These are phyloP conservation scores for Exutisphaerella laricina DNA, from an alignment of 2,329 filamentous ascomycete genomes.

Conservation along the genomic window DNA sequence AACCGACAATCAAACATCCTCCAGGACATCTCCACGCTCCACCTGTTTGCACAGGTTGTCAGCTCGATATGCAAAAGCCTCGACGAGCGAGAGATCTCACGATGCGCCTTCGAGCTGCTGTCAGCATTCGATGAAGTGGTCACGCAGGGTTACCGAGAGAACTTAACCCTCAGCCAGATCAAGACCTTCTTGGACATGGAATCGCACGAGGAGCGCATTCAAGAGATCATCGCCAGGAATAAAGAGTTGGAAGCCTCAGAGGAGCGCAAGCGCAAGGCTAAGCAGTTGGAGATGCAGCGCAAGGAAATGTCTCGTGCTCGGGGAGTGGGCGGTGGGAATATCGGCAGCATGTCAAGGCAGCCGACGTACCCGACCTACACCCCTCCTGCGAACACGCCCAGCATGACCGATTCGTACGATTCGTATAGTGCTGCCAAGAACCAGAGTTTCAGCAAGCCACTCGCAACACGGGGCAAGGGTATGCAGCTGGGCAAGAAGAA, in stretches of 20 bases:
- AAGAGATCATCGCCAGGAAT: constrained; percentile 94
- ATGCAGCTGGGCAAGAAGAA: constrained; percentile 99
- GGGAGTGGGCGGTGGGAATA: constrained; percentile 38
- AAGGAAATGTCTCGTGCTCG: constrained; percentile 84
- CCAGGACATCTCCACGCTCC: constrained; percentile 97
- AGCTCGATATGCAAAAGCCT: constrained; percentile 92
- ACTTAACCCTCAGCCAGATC: constrained; percentile 92
- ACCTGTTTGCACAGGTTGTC: constrained; percentile 96
- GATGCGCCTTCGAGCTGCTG: constrained; percentile 92
- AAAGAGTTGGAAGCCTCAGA: constrained; percentile 98
- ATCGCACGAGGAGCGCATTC: constrained; percentile 96
- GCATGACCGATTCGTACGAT: constrained; percentile 77
- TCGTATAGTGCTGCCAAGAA: constrained; percentile 97
- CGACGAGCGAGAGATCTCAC: constrained; percentile 90
- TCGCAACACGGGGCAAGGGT: constrained; percentile 82
- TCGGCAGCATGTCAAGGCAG: constrained; percentile 58
- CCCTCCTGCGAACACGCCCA: constrained; percentile 74
- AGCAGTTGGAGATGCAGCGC: constrained; percentile 97
- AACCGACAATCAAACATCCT: constrained; percentile 99
- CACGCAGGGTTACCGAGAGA: constrained; percentile 91
- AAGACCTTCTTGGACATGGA: constrained; percentile 99
- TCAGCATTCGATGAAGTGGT: constrained; percentile 97
- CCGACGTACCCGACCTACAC: constrained; percentile 87
- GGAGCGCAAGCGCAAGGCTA: constrained; percentile 96
- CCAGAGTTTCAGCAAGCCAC: constrained; percentile 71